A percentile compares a stretch with the other conserved stretches of the same genome.
Conservation (phyloP, 768 basidiomycete species). For the Podaxis mareebaensis region DNA sequence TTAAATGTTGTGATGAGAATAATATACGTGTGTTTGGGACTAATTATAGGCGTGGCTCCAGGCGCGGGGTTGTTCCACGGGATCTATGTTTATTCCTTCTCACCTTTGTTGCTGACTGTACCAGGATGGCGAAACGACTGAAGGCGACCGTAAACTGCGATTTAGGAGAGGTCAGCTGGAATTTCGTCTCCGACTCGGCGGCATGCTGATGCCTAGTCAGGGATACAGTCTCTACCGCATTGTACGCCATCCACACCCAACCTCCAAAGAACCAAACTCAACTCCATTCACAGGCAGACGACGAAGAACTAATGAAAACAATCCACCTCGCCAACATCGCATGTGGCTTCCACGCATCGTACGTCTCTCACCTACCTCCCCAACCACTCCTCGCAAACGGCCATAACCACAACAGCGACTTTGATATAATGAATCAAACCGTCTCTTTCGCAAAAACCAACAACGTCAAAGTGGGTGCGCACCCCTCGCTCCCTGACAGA, state of each 20-base stretch:
- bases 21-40: not conserved
- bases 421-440: constrained; percentile 65
- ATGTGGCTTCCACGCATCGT: constrained; percentile 72
- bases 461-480: constrained; percentile 62
- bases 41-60: not conserved
- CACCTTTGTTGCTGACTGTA: not conserved
- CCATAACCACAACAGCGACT: constrained; percentile 40
- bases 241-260: constrained; percentile 25
- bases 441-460: constrained; percentile 57
- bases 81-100: not conserved
- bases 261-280: not conserved
- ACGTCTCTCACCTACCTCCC: constrained; percentile 5
- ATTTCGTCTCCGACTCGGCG: not conserved
- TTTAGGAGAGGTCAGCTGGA: constrained; percentile 49
- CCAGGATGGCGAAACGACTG: constrained; percentile 22
- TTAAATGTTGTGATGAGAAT: not conserved
- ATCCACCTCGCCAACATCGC: constrained; percentile 65
- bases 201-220: not conserved
- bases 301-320: constrained; percentile 52
- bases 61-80: not conserved
- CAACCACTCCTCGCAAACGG: not conserved
- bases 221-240: constrained; percentile 52
- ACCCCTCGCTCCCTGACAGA: constrained; percentile 63
- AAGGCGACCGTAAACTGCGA: constrained; percentile 55
- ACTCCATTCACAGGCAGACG: constrained; percentile 40